A percentile compares a stretch with the other conserved stretches of the same genome.
These are phyloP conservation scores for Raddia guianensis DNA, from an alignment of 176 grass and related monocot genomes.

Conservation along the genomic window DNA sequence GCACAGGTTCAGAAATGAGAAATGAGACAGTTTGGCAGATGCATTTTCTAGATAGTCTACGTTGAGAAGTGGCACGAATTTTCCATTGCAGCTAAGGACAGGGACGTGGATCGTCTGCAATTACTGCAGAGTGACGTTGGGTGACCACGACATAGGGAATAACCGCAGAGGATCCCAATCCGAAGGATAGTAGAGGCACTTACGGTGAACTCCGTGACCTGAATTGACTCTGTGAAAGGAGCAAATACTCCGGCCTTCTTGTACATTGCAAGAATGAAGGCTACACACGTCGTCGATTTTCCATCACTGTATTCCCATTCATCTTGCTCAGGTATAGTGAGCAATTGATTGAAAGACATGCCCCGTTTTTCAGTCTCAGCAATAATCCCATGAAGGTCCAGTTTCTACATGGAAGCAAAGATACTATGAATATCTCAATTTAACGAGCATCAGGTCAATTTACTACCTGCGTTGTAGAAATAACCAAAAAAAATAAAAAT, in stretches of 20 bases:
- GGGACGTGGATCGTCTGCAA: too few species aligned
- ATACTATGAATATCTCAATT: constrained; percentile 22
- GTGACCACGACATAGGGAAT: too few species aligned
- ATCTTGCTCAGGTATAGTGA: constrained; percentile 89
- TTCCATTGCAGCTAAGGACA: not conserved
- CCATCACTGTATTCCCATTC: constrained; percentile 97
- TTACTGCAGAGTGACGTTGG: too few species aligned
- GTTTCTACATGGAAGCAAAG: constrained; percentile 51
- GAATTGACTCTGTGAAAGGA: constrained; percentile 74
- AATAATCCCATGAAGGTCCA: constrained; percentile 85
- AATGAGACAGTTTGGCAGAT: not conserved
- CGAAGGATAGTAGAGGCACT: constrained; percentile 4
- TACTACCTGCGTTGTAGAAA: not conserved
- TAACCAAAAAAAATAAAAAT: not conserved
- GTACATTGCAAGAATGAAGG: constrained; percentile 88
- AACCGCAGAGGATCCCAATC: too few species aligned
- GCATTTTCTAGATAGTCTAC: not conserved
- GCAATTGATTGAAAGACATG: constrained; percentile 91
- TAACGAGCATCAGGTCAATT: not conserved
- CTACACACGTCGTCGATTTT: constrained; percentile 91
- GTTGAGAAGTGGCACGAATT: not conserved
- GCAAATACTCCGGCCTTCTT: constrained; percentile 85
- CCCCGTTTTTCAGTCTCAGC: constrained; percentile 75
- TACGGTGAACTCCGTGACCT: constrained; percentile 98
- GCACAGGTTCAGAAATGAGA: not conserved